Base-by-base conservation (phyloP, 2,329 filamentous ascomycete genomes). In the Aspergillus caelatus region DNA sequence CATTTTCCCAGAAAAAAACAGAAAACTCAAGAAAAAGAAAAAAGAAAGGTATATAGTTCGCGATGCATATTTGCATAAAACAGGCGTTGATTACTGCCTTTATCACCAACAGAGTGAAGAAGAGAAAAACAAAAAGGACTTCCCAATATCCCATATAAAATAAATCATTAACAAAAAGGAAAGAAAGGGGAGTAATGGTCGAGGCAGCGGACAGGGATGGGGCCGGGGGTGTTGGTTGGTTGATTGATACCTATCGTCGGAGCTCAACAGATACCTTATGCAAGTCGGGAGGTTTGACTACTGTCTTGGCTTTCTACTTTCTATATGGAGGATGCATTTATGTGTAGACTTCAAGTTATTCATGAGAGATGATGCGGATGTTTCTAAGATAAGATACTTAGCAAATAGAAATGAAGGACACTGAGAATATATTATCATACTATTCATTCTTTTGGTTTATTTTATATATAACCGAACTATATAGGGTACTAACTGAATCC, bases 31-130 rank as follows among this genome's bases (percentile, higher is more conserved):
- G 30, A 57, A 58, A 57, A 59, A 36, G 48, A 34, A 41, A 64
- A 58, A 58, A 59, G 57, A 62, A 68, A 59, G 60, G 67, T 72
- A 71, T 67, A 72, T 70, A 70, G 58, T 60, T 68, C 62, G 65
- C 50, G 58, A 66, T 60, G 62, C 60, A 65, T 66, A 55, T 59
- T 67, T 62, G 66, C 67, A 70, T 70, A 62, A 26, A 63, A 57
- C 57, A 58, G 66, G 66, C 66, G 64, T 65, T 67, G 62, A 56
- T 62, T 60, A 58, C 34, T 43, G 46, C 45, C 43, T 45, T 58
- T 10, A 12, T 32, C 14, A 34, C 45, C 34, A 56, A 28, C 34
- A 52, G 23, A 43, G 60, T 26, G 46, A 14, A 52, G 28, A 53
- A 52, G 34, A 58, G 23, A 36, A 52, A 50, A 61, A 30, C 41